These are phyloP conservation scores for Rutstroemia sydowiana DNA, from an alignment of 2,329 filamentous ascomycete genomes.

Conservation along the genomic window DNA sequence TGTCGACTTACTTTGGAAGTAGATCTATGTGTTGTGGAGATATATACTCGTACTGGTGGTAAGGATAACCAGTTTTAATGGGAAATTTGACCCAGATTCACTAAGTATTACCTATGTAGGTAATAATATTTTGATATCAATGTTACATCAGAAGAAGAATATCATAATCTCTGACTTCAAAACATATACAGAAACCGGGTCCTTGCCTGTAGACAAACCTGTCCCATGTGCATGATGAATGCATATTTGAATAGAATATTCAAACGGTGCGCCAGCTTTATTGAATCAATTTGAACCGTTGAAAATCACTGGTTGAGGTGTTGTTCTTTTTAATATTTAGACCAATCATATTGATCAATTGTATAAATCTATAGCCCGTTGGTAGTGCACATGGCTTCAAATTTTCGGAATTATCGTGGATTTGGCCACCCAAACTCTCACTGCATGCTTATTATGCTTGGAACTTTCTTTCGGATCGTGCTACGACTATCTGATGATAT, in stretches of 20 bases:
- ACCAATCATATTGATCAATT: slow-evolving; percentile 4
- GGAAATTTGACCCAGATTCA: too few species aligned
- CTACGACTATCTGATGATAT: neutral
- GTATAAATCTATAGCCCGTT: neutral
- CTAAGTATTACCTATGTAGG: too few species aligned
- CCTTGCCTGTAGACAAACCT: slow-evolving; percentile 1
- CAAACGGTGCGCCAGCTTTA: neutral
- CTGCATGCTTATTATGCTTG: slow-evolving; percentile 5
- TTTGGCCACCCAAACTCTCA: slow-evolving; percentile 6
- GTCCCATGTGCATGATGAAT: neutral
- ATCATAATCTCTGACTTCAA: neutral
- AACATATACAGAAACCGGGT: neutral
- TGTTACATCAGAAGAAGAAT: neutral
- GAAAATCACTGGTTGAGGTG: neutral
- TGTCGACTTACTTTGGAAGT: too few species aligned
- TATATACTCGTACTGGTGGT: too few species aligned
- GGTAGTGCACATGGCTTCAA: slow-evolving; percentile 5
- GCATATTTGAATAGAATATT: neutral
- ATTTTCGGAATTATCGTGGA: slow-evolving; percentile 2
- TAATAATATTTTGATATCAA: neutral
- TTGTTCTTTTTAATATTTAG: neutral
- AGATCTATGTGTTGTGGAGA: too few species aligned
- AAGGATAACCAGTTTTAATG: too few species aligned
- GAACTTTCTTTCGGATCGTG: slow-evolving; percentile 1
- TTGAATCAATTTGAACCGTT: neutral